Percentiles rank a stretch among this genome's conserved stretches.
phyloP scores from a whole-genome alignment of 805 yeast species.

The Schwanniomyces polymorphus region DNA sequence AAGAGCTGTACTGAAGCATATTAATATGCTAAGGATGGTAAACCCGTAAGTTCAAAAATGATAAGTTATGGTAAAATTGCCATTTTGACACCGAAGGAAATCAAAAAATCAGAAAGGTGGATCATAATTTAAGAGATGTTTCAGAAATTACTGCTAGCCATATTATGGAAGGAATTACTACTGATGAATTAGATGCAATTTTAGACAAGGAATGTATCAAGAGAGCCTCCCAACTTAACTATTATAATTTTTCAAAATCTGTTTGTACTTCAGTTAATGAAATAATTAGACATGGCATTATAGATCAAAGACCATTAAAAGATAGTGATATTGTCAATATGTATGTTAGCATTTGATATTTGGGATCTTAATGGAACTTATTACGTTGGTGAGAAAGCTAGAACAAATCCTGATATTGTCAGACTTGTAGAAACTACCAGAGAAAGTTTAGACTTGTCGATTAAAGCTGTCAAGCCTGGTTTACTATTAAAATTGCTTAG shows the following conservation, averaged over 20 bases:
- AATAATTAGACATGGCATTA: slow-evolving; percentile 95
- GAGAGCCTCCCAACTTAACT: slow-evolving; percentile 91
- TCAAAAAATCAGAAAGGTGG: slow-evolving; percentile 71
- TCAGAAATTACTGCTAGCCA: slow-evolving; percentile 85
- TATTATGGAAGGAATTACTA: slow-evolving; percentile 83
- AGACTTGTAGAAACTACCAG: slow-evolving; percentile 86
- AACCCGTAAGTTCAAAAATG: slow-evolving; percentile 68
- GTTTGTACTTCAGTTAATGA: slow-evolving; percentile 94
- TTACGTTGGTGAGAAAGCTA: slow-evolving; percentile 90
- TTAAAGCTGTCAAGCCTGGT: slow-evolving; percentile 87
- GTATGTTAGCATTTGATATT: slow-evolving; percentile 81
- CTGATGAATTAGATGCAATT: slow-evolving; percentile 85
- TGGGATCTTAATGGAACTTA: slow-evolving; percentile 96
- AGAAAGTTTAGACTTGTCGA: slow-evolving; percentile 83
- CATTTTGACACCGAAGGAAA: slow-evolving; percentile 63
- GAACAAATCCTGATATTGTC: slow-evolving; percentile 72
- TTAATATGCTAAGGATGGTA: slow-evolving; percentile 78
- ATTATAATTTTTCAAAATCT: slow-evolving; percentile 89
- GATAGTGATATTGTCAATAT: slow-evolving; percentile 95
- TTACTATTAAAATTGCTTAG: slow-evolving; percentile 84
- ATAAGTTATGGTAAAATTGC: slow-evolving; percentile 66
- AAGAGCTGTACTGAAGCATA: slow-evolving; percentile 68
- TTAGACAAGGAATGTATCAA: slow-evolving; percentile 87
- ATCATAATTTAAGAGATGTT: slow-evolving; percentile 79
- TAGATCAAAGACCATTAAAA: slow-evolving; percentile 80